These are phyloP conservation scores for Suillus bovinus DNA, from an alignment of 768 basidiomycete species.

Conservation along the genomic window DNA sequence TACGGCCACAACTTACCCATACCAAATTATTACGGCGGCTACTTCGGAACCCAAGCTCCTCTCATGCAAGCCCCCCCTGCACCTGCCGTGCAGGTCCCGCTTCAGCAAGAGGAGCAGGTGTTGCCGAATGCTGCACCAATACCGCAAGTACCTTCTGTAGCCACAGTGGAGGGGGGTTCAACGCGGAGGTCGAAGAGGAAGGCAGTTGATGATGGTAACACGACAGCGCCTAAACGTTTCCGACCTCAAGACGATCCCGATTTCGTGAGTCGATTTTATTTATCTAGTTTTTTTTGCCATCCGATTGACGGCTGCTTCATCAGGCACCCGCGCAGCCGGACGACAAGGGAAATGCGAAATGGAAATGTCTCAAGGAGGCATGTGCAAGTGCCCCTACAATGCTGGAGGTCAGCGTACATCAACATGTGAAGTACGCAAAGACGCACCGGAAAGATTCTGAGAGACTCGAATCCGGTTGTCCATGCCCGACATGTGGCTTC, in stretches of 20 bases:
- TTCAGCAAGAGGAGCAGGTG: too few relatives aligned
- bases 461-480: too few relatives aligned
- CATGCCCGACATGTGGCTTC: neutral
- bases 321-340: neutral
- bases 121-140: neutral
- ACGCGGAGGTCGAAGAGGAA: neutral
- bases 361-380: neutral
- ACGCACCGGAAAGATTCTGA: neutral
- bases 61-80: neutral
- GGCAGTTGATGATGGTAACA: neutral
- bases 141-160: neutral
- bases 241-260: too few relatives aligned
- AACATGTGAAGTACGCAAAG: neutral
- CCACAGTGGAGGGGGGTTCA: neutral
- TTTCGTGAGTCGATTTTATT: neutral
- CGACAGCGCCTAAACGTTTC: neutral
- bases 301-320: neutral
- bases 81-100: neutral
- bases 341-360: neutral
- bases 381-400: neutral
- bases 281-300: too few relatives aligned
- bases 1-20: neutral
- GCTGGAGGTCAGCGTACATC: neutral
- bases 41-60: neutral
- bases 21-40: neutral